These are phyloP conservation scores for Viola odorata DNA, from an alignment of 345 rosid genomes.

Conservation along the genomic window DNA sequence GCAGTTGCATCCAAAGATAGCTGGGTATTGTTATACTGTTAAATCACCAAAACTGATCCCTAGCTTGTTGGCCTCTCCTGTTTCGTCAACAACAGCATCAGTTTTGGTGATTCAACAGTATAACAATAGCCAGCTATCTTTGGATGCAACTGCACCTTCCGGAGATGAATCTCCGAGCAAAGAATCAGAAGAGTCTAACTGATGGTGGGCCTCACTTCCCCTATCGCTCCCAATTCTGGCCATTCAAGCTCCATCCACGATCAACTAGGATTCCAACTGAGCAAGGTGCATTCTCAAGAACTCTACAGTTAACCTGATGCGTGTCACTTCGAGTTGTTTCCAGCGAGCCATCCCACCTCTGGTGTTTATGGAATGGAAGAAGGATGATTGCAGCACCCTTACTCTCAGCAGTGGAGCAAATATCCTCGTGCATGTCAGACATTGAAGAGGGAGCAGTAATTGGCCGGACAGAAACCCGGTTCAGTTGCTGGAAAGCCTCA, in stretches of 20 bases:
- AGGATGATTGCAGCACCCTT: constrained; percentile 52
- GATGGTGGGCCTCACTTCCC: no score
- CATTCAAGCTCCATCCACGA: no score
- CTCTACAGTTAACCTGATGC: constrained; percentile 38
- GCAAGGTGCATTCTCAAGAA: constrained; percentile 49
- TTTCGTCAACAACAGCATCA: constrained; percentile 42
- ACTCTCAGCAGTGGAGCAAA: constrained; percentile 43
- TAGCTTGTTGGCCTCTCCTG: no score
- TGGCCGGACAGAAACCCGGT: constrained; percentile 49
- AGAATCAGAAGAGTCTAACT: constrained; percentile 23
- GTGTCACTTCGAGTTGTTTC: constrained; percentile 50
- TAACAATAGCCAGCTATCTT: constrained; percentile 10
- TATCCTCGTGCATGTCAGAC: constrained; percentile 54
- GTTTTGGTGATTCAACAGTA: constrained; percentile 50
- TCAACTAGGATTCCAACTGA: constrained; percentile 62
- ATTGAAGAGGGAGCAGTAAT: constrained; percentile 62
- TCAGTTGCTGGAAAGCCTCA: constrained; percentile 51
- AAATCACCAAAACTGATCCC: constrained; percentile 49
- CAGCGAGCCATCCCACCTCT: constrained; percentile 48
- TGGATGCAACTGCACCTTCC: constrained; percentile 21
- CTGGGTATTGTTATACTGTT: constrained; percentile 28
- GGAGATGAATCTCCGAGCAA: constrained; percentile 16
- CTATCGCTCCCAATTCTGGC: no score
- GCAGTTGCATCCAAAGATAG: constrained; percentile 22
- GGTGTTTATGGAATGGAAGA: constrained; percentile 62